phyloP scores from a whole-genome alignment of 495 filamentous ascomycete genomes.

The Aspergillus leporis region DNA sequence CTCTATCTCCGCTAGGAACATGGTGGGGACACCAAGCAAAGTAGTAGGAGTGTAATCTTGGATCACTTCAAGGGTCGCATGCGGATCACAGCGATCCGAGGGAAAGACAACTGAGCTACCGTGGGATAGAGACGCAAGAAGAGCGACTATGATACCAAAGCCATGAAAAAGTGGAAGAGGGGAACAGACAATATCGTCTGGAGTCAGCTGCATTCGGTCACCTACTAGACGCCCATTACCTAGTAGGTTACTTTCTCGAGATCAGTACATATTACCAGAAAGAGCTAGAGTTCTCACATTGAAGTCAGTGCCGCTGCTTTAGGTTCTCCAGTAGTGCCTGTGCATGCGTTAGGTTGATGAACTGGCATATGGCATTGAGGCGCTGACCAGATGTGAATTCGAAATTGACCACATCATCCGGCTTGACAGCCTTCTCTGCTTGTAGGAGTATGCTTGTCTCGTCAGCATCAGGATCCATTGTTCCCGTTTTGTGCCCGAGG shows the following conservation, averaged over 20 bases:
- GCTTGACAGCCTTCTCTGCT: background rate
- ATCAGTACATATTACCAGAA: background rate
- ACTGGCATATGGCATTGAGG: background rate
- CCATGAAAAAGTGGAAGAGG: conserved; percentile 18
- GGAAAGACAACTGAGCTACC: conserved; percentile 13
- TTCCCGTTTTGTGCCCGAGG: background rate
- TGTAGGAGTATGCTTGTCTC: background rate
- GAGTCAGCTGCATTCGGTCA: conserved; percentile 64
- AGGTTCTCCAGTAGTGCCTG: background rate
- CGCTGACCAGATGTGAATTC: background rate
- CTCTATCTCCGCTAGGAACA: conserved; percentile 15
- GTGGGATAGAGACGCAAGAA: conserved; percentile 11
- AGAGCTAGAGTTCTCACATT: background rate
- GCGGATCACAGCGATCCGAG: conserved; percentile 12
- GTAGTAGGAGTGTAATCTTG: conserved; percentile 4
- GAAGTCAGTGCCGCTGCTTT: background rate
- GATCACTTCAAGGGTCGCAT: conserved; percentile 6
- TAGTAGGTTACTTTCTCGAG: background rate
- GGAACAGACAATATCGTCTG: conserved; percentile 47
- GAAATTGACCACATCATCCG: background rate
- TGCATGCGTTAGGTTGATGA: background rate
- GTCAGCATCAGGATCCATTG: background rate
- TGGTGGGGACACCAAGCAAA: conserved; percentile 13
- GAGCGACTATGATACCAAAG: conserved; percentile 16
- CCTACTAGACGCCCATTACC: conserved; percentile 51